phyloP scores from a whole-genome alignment of 1,139 yeast genomes.

The Kluyveromyces sp. region DNA sequence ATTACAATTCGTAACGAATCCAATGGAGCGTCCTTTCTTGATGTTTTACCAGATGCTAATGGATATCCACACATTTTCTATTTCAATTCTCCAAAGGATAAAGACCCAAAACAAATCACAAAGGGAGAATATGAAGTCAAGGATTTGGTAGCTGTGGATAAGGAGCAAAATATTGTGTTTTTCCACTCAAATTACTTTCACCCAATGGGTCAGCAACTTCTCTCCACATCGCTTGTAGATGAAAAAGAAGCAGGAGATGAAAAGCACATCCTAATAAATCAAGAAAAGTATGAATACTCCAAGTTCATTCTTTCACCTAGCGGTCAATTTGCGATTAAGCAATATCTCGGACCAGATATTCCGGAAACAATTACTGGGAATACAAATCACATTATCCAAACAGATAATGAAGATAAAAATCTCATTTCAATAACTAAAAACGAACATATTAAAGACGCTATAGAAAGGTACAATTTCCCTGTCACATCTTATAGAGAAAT shows the following conservation, averaged over 20 bases:
- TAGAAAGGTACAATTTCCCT: constrained; percentile 45
- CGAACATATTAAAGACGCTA: constrained; percentile 28
- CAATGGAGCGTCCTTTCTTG: constrained; percentile 55
- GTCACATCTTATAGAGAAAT: constrained; percentile 43
- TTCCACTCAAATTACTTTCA: constrained; percentile 54
- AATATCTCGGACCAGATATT: constrained; percentile 21
- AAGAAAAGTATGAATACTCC: constrained; percentile 14
- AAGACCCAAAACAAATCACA: constrained; percentile 45
- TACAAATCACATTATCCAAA: constrained; percentile 7
- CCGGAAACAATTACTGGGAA: constrained; percentile 23
- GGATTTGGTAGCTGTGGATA: constrained; percentile 49
- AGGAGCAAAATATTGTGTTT: constrained; percentile 46
- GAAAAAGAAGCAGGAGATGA: constrained; percentile 4
- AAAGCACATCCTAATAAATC: background rate
- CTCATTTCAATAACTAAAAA: constrained; percentile 19
- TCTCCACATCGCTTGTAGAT: constrained; percentile 34
- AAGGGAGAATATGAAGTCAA: constrained; percentile 64
- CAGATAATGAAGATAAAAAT: constrained; percentile 1
- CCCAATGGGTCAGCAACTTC: constrained; percentile 51
- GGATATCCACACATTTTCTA: constrained; percentile 64
- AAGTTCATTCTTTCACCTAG: constrained; percentile 24
- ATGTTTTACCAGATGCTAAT: constrained; percentile 52
- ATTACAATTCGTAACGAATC: constrained; percentile 32
- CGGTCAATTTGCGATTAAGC: constrained; percentile 24
- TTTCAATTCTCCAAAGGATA: constrained; percentile 43